Base-by-base conservation (phyloP, 495 filamentous ascomycete genomes). In the Pyrenula massariospora region DNA sequence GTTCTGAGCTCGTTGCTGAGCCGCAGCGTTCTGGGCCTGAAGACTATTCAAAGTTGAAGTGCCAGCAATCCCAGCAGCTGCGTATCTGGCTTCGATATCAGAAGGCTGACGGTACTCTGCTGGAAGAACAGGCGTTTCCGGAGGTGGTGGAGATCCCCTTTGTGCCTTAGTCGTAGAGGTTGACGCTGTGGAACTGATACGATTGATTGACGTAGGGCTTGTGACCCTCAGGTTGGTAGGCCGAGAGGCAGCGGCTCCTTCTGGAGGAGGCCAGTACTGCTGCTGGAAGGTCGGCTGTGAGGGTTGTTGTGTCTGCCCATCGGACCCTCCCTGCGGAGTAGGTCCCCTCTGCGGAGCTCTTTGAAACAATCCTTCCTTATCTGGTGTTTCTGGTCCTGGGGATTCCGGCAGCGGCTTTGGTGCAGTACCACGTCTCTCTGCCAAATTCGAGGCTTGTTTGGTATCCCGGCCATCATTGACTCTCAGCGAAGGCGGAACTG, bases 131-230 rank as follows among this genome's bases (percentile, higher is more conserved):
- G 93, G 93, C 0, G 93, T 97, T 66, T 97, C 94, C 2, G 93
- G 93, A 2, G 93, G 93, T 3, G 94, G 91, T 1, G 93, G 93
- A 21, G 92, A 96, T 20, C 93, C 93, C 60, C 93, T 81, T 65
- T 89, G 86, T 25, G 92, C 93, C 56, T 88, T 80, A 10, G 94
- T 97, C 8, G 93, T 98, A 1, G 91, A 95, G 0, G 83, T 95
- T 0, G 93, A 96, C 15, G 91, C 90, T 24, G 87, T 91, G 0
- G 89, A 94, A 54, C 83, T 84, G 59, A 94, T 82, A 22, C 91
- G 82, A 70, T 91, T 88, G 67, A 96, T 78, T 3, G 77, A 72
- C 5, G 58, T 66, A 5, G 75, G 72, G 42, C 77, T 74, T 11
- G 76, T 73, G 59, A 70, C 66, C 61, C 65, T 74, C 63, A 70